phyloP scores from a whole-genome alignment of 768 basidiomycete species.

The Suillus brevipes region DNA sequence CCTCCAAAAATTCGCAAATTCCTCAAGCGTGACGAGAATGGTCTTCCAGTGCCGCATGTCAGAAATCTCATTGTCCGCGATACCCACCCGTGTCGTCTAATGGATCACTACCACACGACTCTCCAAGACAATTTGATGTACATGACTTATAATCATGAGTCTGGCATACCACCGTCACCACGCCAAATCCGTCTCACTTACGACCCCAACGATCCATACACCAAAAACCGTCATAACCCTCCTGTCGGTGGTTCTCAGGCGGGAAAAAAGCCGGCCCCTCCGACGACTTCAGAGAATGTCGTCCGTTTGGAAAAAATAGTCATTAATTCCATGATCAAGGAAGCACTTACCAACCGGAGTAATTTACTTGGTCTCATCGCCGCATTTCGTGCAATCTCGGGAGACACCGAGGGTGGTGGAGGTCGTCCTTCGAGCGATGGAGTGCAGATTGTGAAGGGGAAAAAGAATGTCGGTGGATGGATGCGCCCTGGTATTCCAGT shows the following conservation, averaged over 20 bases:
- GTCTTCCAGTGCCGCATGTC: constrained; percentile 75
- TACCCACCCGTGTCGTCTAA: constrained; percentile 69
- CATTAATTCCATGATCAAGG: constrained; percentile 85
- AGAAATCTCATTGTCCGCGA: constrained; percentile 60
- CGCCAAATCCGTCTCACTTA: constrained; percentile 65
- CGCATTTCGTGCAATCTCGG: constrained; percentile 84
- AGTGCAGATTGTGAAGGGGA: constrained; percentile 71
- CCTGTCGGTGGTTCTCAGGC: constrained; percentile 70
- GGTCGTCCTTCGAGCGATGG: constrained; percentile 71
- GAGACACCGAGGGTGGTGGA: constrained; percentile 74
- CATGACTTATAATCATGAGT: constrained; percentile 85
- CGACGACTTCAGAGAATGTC: constrained; percentile 66
- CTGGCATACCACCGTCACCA: constrained; percentile 49
- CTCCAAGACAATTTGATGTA: constrained; percentile 91
- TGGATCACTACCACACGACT: constrained; percentile 81
- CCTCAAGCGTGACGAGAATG: constrained; percentile 50
- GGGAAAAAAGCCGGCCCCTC: constrained; percentile 66
- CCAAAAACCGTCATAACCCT: constrained; percentile 73
- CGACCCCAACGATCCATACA: constrained; percentile 81
- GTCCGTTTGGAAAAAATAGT: constrained; percentile 80
- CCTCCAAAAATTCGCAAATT: constrained; percentile 46
- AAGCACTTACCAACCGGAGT: constrained; percentile 67
- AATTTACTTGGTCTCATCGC: constrained; percentile 83
- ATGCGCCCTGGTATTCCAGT: constrained; percentile 79
- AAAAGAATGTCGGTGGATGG: constrained; percentile 78